phyloP scores from a whole-genome alignment of 2,329 filamentous ascomycete genomes.

The Neoarthrinium moseri region DNA sequence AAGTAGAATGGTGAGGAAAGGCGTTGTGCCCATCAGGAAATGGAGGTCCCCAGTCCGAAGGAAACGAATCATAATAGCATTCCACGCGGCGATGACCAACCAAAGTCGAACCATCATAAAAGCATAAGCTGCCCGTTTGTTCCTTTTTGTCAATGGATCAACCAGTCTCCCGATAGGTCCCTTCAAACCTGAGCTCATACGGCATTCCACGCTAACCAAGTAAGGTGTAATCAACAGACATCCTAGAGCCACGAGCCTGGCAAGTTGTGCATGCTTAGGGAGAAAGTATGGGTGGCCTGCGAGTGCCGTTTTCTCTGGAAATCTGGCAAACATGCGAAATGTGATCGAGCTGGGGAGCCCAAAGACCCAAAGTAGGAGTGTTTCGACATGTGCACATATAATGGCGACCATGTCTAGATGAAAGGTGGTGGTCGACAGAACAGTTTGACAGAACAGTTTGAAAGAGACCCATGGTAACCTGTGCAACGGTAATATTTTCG shows the following conservation, averaged over 20 bases:
- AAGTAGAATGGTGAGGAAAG: conserved; percentile 3
- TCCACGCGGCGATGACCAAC: conserved; percentile 2
- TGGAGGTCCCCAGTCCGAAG: not conserved
- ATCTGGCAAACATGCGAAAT: not conserved
- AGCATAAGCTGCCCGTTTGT: conserved; percentile 3
- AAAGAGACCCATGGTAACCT: conserved; percentile 3
- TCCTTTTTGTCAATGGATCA: conserved; percentile 3
- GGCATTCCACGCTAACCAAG: conserved; percentile 1
- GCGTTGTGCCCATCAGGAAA: conserved; percentile 1
- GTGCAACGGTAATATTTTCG: conserved; percentile 1
- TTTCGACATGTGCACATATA: conserved; percentile 2
- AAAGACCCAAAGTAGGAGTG: conserved; percentile 4
- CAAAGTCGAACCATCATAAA: conserved; percentile 3
- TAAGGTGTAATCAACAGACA: conserved; percentile 2
- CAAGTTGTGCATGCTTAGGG: not conserved
- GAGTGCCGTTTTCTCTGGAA: conserved; percentile 2
- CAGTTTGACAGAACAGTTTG: conserved; percentile 3
- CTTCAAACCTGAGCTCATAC: not conserved
- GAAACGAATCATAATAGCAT: conserved; percentile 3
- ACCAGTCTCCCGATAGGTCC: conserved; percentile 3
- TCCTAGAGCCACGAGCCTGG: conserved; percentile 2
- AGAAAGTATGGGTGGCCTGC: conserved; percentile 1
- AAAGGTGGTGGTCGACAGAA: not conserved
- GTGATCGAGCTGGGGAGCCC: not conserved
- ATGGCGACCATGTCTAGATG: conserved; percentile 4